A percentile compares a stretch with the other conserved stretches of the same genome.
phyloP scores from a whole-genome alignment of 768 basidiomycete genomes.

The Tulasnella sp. region DNA sequence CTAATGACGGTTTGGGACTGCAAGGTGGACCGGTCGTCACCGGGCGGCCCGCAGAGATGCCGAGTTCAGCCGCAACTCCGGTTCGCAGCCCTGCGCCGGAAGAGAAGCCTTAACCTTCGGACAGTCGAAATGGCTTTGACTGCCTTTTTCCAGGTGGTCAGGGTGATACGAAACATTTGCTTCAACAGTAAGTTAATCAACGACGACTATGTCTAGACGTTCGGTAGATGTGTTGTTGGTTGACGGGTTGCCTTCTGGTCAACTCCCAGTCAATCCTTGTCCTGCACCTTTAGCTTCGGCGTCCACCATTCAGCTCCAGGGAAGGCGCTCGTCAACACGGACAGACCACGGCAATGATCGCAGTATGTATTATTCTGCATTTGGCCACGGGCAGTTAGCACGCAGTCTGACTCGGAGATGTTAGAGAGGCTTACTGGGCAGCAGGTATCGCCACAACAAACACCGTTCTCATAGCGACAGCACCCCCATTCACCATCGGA shows the following conservation, averaged over 20 bases:
- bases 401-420: background rate
- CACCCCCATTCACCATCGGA: background rate
- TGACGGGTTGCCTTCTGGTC: background rate
- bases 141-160: background rate
- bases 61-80: background rate
- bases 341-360: background rate
- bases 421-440: background rate
- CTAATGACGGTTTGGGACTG: background rate
- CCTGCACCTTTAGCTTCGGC: constrained; percentile 1
- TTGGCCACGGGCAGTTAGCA: background rate
- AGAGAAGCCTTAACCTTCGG: background rate
- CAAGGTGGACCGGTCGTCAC: background rate
- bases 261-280: background rate
- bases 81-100: background rate
- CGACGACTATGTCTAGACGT: background rate
- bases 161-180: background rate
- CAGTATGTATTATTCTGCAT: background rate
- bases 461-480: background rate
- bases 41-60: background rate
- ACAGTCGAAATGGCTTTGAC: background rate
- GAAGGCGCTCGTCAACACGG: background rate
- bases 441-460: background rate
- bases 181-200: background rate
- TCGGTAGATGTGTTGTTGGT: background rate
- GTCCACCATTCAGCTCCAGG: constrained; percentile 1